A percentile compares a stretch with the other conserved stretches of the same genome.
phyloP scores from a whole-genome alignment of 108 stramenopile genomes.

The Bacterosira constricta region DNA sequence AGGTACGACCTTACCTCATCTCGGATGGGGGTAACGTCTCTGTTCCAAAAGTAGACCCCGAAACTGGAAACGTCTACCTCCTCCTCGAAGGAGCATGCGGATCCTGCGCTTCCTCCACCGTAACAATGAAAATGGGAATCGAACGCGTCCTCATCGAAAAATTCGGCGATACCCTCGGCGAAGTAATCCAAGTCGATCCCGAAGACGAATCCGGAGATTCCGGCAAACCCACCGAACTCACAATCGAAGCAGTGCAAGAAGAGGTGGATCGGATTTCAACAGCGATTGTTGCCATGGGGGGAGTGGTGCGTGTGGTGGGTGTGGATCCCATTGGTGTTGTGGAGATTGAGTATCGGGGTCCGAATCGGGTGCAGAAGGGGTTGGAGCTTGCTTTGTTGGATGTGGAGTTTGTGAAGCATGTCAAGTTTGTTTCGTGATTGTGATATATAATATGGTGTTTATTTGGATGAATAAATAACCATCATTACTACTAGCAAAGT shows the following conservation, averaged over 20 bases:
- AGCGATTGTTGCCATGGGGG: constrained; percentile 89
- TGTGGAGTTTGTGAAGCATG: constrained; percentile 77
- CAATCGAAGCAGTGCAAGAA: constrained; percentile 61
- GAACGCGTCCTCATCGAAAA: constrained; percentile 94
- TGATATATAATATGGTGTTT: too few species aligned
- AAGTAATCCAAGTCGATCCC: constrained; percentile 74
- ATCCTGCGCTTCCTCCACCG: constrained; percentile 85
- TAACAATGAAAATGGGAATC: constrained; percentile 99
- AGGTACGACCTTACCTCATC: constrained; percentile 95
- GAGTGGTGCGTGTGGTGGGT: constrained; percentile 59
- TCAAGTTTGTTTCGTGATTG: constrained; percentile 64
- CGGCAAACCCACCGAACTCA: constrained; percentile 56
- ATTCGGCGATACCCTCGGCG: constrained; percentile 72
- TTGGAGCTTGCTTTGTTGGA: constrained; percentile 84
- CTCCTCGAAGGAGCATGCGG: constrained; percentile 95
- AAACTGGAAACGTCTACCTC: constrained; percentile 74
- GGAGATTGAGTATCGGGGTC: constrained; percentile 72
- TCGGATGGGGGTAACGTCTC: constrained; percentile 96
- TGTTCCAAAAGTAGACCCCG: constrained; percentile 79
- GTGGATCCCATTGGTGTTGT: constrained; percentile 79
- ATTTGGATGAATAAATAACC: too few species aligned
- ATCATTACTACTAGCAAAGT: too few species aligned
- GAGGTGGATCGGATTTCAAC: constrained; percentile 73
- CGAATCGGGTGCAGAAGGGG: constrained; percentile 76
- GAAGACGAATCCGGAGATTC: constrained; percentile 43